These are phyloP conservation scores for Hyaloscypha finlandica DNA, from an alignment of 495 filamentous ascomycete species.

Conservation along the genomic window DNA sequence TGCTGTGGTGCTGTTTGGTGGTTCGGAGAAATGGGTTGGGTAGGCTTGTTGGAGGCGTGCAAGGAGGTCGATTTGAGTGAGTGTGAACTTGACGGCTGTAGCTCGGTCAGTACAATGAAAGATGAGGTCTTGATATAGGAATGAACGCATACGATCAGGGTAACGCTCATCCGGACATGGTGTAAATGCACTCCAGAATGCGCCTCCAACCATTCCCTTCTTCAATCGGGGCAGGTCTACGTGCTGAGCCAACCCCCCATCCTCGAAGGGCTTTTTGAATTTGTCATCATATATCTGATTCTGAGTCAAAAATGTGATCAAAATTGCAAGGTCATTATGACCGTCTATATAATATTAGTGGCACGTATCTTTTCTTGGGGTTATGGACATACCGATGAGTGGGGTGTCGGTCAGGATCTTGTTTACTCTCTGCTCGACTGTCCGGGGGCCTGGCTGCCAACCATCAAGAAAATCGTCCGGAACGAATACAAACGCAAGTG, in stretches of 20 bases:
- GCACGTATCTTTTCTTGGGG: conserved; percentile 8
- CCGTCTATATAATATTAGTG: conserved; percentile 62
- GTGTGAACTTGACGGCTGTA: conserved; percentile 66
- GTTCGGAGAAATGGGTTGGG: conserved; percentile 67
- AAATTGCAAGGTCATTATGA: conserved; percentile 84
- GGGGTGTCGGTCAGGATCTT: conserved; percentile 72
- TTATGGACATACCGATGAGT: conserved; percentile 64
- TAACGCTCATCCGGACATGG: conserved; percentile 80
- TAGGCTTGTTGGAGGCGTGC: conserved; percentile 67
- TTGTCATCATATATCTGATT: conserved; percentile 78
- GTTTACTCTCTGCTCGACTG: conserved; percentile 65
- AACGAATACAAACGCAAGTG: conserved; percentile 22
- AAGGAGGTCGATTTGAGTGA: conserved; percentile 84
- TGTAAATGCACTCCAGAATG: conserved; percentile 91
- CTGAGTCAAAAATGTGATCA: conserved; percentile 64
- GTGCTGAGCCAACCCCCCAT: conserved; percentile 67
- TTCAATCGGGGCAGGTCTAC: conserved; percentile 74
- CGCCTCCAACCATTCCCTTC: conserved; percentile 63
- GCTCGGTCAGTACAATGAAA: conserved; percentile 15
- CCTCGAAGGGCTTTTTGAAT: conserved; percentile 69
- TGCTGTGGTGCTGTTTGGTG: conserved; percentile 59
- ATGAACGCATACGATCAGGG: conserved; percentile 37
- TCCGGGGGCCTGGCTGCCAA: conserved; percentile 32
- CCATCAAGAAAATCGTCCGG: conserved; percentile 24
- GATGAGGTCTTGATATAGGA: not conserved